Evolutionary conservation across 2,329 filamentous ascomycete species (phyloP).

Genomic region (Neopestalotiopsis rosae): DNA sequence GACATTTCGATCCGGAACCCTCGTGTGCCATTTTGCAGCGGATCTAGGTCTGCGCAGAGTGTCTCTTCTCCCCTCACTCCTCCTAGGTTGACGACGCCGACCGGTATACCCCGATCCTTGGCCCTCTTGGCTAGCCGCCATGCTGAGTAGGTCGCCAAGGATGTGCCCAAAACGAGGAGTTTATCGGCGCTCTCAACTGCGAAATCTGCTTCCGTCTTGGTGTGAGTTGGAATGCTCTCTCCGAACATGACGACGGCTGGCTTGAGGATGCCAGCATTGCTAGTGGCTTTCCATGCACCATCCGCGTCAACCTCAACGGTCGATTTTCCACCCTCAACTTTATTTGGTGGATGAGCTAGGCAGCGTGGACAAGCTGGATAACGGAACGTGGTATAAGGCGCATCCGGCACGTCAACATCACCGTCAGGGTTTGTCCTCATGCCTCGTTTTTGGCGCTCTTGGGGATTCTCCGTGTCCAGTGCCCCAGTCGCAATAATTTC

Average conservation of each 20-base stretch:
- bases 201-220: conserved; percentile 79
- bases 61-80: conserved; percentile 80
- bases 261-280: conserved; percentile 82
- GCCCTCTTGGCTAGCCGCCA: conserved; percentile 89
- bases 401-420: conserved; percentile 87
- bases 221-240: conserved; percentile 74
- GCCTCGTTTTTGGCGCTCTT: conserved; percentile 69
- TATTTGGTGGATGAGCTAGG: conserved; percentile 64
- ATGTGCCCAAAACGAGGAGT: conserved; percentile 84
- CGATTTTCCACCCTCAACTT: conserved; percentile 59
- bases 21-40: conserved; percentile 53
- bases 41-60: conserved; percentile 66
- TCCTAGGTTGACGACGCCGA: conserved; percentile 88
- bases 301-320: conserved; percentile 76
- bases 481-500: conserved; percentile 77
- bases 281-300: conserved; percentile 74
- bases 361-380: conserved; percentile 91
- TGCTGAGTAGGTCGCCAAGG: conserved; percentile 91
- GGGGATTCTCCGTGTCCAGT: conserved; percentile 77
- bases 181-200: conserved; percentile 78
- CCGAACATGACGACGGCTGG: conserved; percentile 97
- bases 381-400: conserved; percentile 86
- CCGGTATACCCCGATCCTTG: conserved; percentile 80
- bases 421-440: conserved; percentile 91
- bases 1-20: conserved; percentile 63